These are phyloP conservation scores for Quercus engelmannii DNA, from an alignment of 306 rosid species.

Conservation along the genomic window DNA sequence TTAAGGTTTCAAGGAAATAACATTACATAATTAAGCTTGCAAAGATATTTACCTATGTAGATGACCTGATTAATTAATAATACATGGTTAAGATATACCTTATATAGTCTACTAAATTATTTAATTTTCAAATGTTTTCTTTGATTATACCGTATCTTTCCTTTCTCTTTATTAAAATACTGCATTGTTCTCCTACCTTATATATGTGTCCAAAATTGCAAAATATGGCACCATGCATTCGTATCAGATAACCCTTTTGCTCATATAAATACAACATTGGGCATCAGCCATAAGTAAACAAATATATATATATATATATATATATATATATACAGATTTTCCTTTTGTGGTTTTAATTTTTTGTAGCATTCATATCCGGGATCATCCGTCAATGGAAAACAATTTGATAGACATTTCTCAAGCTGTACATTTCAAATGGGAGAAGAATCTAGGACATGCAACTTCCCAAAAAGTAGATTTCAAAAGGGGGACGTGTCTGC, in stretches of 20 bases:
- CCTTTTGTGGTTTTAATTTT: neutral
- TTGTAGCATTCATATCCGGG: neutral
- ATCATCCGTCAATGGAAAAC: neutral
- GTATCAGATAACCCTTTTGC: neutral
- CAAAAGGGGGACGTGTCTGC: neutral
- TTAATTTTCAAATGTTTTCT: neutral
- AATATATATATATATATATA: too few relatives aligned
- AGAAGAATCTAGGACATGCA: conserved; percentile 12
- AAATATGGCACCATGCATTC: neutral
- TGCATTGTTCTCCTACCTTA: neutral
- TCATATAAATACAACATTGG: neutral
- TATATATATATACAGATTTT: neutral
- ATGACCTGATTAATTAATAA: neutral
- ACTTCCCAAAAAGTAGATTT: neutral
- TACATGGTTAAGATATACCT: neutral
- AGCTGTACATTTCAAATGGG: neutral
- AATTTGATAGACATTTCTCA: neutral
- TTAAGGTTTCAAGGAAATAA: too few relatives aligned
- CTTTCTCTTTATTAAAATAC: neutral
- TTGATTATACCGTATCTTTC: neutral
- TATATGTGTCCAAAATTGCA: neutral
- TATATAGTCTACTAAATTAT: neutral
- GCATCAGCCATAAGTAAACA: too few relatives aligned
- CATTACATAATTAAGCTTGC: neutral
- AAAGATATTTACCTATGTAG: neutral